Percentiles rank a stretch among this genome's conserved stretches.
Evolutionary conservation across 306 rosid species (phyloP).

Genomic region (Hippophae tibetana): DNA sequence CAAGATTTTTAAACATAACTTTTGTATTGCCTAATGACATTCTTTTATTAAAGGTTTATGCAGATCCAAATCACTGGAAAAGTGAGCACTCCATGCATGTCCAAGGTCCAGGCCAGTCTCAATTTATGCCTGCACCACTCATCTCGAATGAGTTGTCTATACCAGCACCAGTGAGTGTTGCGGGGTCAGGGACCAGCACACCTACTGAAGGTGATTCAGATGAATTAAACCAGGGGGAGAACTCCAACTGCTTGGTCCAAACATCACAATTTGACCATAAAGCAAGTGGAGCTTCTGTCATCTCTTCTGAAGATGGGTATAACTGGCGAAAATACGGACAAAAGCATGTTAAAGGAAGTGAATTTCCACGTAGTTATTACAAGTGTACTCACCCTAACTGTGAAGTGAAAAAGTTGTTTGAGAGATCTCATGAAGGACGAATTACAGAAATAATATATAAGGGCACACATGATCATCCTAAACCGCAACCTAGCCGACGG

Average conservation of each 20-base stretch:
- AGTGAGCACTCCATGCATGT: constrained; percentile 44
- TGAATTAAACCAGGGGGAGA: constrained; percentile 45
- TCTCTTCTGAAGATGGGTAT: constrained; percentile 80
- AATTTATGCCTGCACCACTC: constrained; percentile 30
- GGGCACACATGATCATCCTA: constrained; percentile 95
- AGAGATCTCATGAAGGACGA: constrained; percentile 89
- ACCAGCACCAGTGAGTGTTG: constrained; percentile 44
- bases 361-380: constrained; percentile 97
- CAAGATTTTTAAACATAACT: background rate
- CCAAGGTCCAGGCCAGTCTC: constrained; percentile 44
- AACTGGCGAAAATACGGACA: constrained; percentile 98
- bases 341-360: constrained; percentile 93
- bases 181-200: constrained; percentile 38
- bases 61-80: constrained; percentile 45
- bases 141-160: constrained; percentile 50
- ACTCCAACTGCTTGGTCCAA: constrained; percentile 39
- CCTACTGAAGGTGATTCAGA: constrained; percentile 49
- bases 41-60: constrained; percentile 56
- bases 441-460: constrained; percentile 90
- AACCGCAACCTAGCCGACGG: constrained; percentile 85
- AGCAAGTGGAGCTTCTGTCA: constrained; percentile 44
- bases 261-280: constrained; percentile 45
- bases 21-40: constrained; percentile 35
- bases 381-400: constrained; percentile 96
- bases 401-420: constrained; percentile 94